Percentiles rank a stretch among this genome's conserved stretches.
Conservation (phyloP, 78 protist species). For the Isochrysis galbana region DNA sequence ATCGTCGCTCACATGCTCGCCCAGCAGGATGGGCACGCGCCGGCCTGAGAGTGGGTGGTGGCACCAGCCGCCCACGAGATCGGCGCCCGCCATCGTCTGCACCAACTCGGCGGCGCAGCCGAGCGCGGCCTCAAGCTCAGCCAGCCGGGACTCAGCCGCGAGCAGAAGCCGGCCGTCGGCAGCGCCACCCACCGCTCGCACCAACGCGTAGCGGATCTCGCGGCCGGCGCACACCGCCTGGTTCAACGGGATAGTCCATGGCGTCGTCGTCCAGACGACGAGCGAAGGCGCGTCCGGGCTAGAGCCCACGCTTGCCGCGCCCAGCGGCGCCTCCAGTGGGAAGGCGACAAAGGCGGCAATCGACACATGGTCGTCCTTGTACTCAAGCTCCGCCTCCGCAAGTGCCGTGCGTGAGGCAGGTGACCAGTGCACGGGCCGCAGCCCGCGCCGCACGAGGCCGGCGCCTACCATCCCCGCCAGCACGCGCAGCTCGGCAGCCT, state of each 20-base stretch:
- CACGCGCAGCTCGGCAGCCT: conserved; percentile 24
- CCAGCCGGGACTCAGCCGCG: background rate
- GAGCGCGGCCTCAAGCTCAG: background rate
- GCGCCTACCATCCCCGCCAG: background rate
- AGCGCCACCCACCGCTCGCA: background rate
- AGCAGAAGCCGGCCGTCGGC: background rate
- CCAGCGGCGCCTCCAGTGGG: background rate
- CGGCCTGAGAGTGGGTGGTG: conserved; percentile 41
- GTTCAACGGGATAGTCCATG: conserved; percentile 99
- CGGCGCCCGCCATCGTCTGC: background rate
- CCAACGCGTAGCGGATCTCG: conserved; percentile 79
- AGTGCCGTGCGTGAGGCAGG: conserved; percentile 73
- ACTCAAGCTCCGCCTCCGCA: conserved; percentile 93
- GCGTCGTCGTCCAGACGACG: conserved; percentile 99
- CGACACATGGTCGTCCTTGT: conserved; percentile 74
- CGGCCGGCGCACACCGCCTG: conserved; percentile 79
- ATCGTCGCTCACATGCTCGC: conserved; percentile 66
- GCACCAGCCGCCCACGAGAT: background rate
- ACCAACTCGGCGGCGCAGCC: background rate
- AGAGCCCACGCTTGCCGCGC: background rate
- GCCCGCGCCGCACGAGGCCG: conserved; percentile 65
- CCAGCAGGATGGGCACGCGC: background rate
- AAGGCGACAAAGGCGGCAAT: conserved; percentile 70
- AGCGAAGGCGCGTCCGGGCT: conserved; percentile 5
- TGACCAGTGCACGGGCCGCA: conserved; percentile 79